phyloP scores from a whole-genome alignment of 805 yeast species.

The Yarrowia phangngaensis region DNA sequence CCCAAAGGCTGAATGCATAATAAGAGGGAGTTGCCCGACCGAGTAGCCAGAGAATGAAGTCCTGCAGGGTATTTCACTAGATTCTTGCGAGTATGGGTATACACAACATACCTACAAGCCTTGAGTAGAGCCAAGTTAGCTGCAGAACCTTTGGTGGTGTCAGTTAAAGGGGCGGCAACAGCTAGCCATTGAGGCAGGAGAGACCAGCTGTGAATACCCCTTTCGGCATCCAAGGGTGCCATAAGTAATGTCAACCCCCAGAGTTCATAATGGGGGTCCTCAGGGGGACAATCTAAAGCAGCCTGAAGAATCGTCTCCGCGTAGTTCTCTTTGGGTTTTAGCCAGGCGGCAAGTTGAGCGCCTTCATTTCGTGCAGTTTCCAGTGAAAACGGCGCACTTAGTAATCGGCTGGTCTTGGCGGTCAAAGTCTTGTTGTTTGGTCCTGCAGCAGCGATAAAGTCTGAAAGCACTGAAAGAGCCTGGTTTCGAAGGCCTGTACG shows the following conservation, averaged over 20 bases:
- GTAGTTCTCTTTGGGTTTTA: not conserved
- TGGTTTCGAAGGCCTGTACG: constrained; percentile 5
- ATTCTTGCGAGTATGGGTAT: constrained; percentile 9
- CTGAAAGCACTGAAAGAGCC: constrained; percentile 4
- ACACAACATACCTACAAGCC: constrained; percentile 17
- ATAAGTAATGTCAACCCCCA: constrained; percentile 13
- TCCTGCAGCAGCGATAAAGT: constrained; percentile 1
- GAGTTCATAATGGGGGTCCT: constrained; percentile 9
- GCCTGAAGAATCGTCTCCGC: constrained; percentile 6
- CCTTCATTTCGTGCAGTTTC: constrained; percentile 2
- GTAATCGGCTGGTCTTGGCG: not conserved
- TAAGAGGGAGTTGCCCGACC: constrained; percentile 9
- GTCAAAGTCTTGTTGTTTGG: constrained; percentile 13
- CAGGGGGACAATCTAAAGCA: constrained; percentile 2
- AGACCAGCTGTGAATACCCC: constrained; percentile 8
- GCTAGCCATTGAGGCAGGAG: constrained; percentile 11
- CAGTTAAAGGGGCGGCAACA: constrained; percentile 2
- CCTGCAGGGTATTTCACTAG: constrained; percentile 17
- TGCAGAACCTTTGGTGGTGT: not conserved
- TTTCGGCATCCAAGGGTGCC: constrained; percentile 18
- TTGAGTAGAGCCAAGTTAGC: constrained; percentile 1
- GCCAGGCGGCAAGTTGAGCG: constrained; percentile 14
- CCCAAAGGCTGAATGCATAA: constrained; percentile 7
- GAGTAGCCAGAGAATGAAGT: constrained; percentile 1
- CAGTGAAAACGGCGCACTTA: not conserved